These are phyloP conservation scores for Cylindrotheca closterium DNA, from an alignment of 108 stramenopile genomes.

Conservation along the genomic window DNA sequence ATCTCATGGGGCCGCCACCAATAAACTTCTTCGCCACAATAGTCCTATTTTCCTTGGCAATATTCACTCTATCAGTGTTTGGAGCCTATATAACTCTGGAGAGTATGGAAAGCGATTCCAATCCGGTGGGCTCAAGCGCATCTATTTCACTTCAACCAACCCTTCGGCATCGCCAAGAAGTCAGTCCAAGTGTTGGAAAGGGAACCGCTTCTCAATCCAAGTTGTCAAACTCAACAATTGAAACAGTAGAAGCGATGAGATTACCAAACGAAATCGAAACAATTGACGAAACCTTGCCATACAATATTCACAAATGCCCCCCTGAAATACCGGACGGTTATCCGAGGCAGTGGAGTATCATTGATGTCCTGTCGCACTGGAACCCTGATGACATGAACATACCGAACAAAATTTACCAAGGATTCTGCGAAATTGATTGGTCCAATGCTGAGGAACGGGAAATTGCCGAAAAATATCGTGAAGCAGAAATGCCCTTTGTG, in stretches of 20 bases:
- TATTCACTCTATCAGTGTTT: background rate
- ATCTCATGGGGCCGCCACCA: too few relatives aligned
- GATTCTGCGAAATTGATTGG: conserved; percentile 73
- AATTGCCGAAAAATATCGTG: conserved; percentile 44
- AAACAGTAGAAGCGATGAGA: conserved; percentile 12
- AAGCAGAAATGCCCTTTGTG: conserved; percentile 90
- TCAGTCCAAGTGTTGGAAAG: too few relatives aligned
- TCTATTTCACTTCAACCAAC: too few relatives aligned
- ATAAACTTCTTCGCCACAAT: conserved; percentile 1
- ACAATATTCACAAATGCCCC: conserved; percentile 67
- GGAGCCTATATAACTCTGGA: background rate
- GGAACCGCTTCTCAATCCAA: too few relatives aligned
- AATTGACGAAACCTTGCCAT: conserved; percentile 18
- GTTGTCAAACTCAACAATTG: background rate
- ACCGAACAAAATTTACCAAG: conserved; percentile 57
- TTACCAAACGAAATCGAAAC: background rate
- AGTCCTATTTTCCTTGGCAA: background rate
- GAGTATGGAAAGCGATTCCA: background rate
- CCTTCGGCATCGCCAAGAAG: too few relatives aligned
- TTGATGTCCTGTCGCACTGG: conserved; percentile 63
- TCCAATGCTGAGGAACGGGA: conserved; percentile 39
- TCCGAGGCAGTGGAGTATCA: conserved; percentile 55
- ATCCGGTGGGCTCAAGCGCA: background rate
- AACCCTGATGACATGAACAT: conserved; percentile 58
- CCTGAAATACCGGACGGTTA: conserved; percentile 45